A percentile compares a stretch with the other conserved stretches of the same genome.
These are phyloP conservation scores for Kodamaea fukazawae DNA, from an alignment of 805 yeast genomes.

Conservation along the genomic window DNA sequence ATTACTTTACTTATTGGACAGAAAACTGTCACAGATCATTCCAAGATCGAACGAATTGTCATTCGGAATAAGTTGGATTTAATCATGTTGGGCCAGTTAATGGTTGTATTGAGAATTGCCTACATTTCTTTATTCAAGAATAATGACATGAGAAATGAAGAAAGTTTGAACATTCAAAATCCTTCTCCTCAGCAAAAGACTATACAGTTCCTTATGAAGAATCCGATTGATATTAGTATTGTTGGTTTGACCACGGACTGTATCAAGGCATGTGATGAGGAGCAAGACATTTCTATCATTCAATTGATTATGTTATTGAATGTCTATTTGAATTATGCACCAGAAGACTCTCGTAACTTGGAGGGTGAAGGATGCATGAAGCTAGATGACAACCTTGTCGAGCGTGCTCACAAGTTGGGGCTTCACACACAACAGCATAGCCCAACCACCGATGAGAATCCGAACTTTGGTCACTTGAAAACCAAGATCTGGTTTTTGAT, in stretches of 20 bases:
- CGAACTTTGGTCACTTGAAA: slow-evolving; percentile 8
- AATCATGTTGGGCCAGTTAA: slow-evolving; percentile 29
- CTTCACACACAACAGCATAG: slow-evolving; percentile 19
- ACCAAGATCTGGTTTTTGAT: slow-evolving; percentile 11
- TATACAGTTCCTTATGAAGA: slow-evolving; percentile 17
- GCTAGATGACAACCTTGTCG: slow-evolving; percentile 10
- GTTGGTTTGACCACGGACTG: slow-evolving; percentile 16
- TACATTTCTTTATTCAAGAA: slow-evolving; percentile 32
- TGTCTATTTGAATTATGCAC: slow-evolving; percentile 16
- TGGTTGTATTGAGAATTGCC: slow-evolving; percentile 31
- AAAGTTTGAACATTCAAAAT: slow-evolving; percentile 10
- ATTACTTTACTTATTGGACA: slow-evolving; percentile 16
- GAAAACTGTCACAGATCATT: slow-evolving; percentile 16
- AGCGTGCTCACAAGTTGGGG: slow-evolving; percentile 19
- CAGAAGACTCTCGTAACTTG: slow-evolving; percentile 10
- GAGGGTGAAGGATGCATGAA: slow-evolving; percentile 4
- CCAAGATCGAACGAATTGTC: slow-evolving; percentile 22
- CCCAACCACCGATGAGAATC: slow-evolving; percentile 11
- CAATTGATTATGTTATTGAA: slow-evolving; percentile 19
- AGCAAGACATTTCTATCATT: slow-evolving; percentile 14
- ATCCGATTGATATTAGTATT: slow-evolving; percentile 19
- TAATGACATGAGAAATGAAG: slow-evolving; percentile 9
- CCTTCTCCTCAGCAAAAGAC: slow-evolving; percentile 16
- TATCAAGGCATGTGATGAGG: slow-evolving; percentile 8
- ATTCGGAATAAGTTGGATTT: slow-evolving; percentile 29